Evolutionary conservation across 108 stramenopile genomes (phyloP), one percentile per base, ranked within the genome.

Genomic region (Nitzschia sp.): DNA sequence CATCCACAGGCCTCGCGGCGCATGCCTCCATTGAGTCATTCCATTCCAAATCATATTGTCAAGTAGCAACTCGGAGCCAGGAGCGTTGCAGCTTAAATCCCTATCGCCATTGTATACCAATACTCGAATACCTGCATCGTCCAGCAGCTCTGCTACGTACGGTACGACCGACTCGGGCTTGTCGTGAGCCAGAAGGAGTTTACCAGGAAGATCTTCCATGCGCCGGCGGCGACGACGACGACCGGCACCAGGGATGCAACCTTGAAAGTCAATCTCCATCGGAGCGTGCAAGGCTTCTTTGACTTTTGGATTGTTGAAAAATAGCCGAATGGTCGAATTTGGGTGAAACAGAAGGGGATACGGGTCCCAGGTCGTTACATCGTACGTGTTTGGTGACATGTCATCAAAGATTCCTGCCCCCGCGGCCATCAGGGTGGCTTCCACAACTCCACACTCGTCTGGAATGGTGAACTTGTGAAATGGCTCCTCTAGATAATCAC

Each of bases 81-180:
- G 84, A 23, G 80, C 45, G 34, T 55, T 68, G 68, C 77, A 78
- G 47, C 76, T 75, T n/a, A 91, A 46, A 62, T 91, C 90, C 19
- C 82, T 79, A 65, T 91, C 90, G 0, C 90, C 90, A 59, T 82
- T 86, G 77, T 91, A 91, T 0, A 91, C 25, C 1, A 91, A 55
- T 1, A 91, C 84, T 21, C 77, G 74, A 63, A 88, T 83, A 17
- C 71, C 74, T 6, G 85, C 85, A 62, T 82, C 81, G 70, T 91
- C 87, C n/a, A 91, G 47, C 25, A 91, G 76, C 30, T 86, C 87
- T 21, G 87, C 82, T 26, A 91, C 77, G 46, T 86, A 91, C 9
- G 85, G 87, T 4, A 80, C 64, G 1, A 88, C 83, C 1, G 87
- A 82, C 33, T 64, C 56, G 8, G 87, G 87, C 18, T 67, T 60